Percentiles rank a stretch among this genome's conserved stretches.
Conservation (phyloP, 2,329 filamentous ascomycete species). For the Sphaerulina musiva region DNA sequence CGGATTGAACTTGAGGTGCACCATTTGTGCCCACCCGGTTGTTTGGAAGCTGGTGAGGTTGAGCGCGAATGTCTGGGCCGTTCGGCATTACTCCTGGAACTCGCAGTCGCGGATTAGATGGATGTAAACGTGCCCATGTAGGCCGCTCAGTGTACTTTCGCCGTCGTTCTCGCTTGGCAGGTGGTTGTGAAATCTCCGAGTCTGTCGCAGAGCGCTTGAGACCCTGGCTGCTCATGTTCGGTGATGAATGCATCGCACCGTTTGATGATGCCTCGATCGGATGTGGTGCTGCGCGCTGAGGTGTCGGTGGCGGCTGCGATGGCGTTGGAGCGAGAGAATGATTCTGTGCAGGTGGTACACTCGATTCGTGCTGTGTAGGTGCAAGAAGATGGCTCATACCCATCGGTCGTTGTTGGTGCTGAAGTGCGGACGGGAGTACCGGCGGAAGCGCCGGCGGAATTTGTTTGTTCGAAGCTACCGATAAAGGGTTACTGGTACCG, state of each 20-base stretch:
- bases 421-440: conserved; percentile 6
- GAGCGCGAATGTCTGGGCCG: conserved; percentile 4
- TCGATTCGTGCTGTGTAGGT: conserved; percentile 20
- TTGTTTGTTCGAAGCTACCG: conserved; percentile 3
- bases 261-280: conserved; percentile 1
- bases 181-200: conserved; percentile 18
- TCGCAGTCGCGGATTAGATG: conserved; percentile 26
- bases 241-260: conserved; percentile 1
- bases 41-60: conserved; percentile 1
- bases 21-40: background rate
- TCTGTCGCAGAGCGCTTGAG: conserved; percentile 21
- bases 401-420: conserved; percentile 28
- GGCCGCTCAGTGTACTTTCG: conserved; percentile 30
- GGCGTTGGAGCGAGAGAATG: conserved; percentile 7
- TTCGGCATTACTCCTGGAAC: conserved; percentile 8
- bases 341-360: background rate
- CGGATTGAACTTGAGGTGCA: conserved; percentile 1
- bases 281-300: background rate
- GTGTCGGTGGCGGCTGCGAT: conserved; percentile 4
- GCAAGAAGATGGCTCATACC: conserved; percentile 29
- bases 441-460: too few species aligned
- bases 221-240: conserved; percentile 3
- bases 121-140: conserved; percentile 31
- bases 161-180: conserved; percentile 26
- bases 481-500: conserved; percentile 7